Evolutionary conservation across 2,329 filamentous ascomycete species (phyloP), one percentile per base, ranked within the genome.

Genomic region (Cercospora canescens): DNA sequence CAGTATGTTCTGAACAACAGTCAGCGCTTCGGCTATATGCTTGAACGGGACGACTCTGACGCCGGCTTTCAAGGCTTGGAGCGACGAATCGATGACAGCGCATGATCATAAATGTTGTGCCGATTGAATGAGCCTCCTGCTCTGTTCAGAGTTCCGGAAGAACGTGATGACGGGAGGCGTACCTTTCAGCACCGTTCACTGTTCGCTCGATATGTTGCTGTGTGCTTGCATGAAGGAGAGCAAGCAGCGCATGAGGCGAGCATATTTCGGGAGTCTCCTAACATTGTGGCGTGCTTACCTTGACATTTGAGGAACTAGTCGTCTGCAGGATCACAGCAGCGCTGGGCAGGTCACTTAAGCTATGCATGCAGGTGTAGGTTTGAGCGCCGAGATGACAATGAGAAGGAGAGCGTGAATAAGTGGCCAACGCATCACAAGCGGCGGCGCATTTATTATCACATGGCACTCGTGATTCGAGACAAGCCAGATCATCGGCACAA

Each of bases 31-130:
- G 70, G 68, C 24, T 81, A 79, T 70, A 67, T 82, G 62, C 67
- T 83, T 14, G 72, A 82, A 72, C 74, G 81, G 34, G 79, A 81
- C 63, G 76, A 76, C 2, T 67, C 70, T 34, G 75, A 79, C 67
- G 80, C 75, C 26, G 80, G 78, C 1, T 39, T 50, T 3, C 14
- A 3, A 50, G 18, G 21, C 24, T 28, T 21, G 45, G 4, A 26
- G 6, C 5, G 14, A 50, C 28, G 14, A 12, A 50, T 12, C 16
- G 11, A 50, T 2, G 24, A 3, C 5, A n/a, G 12, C 24, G 18
- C 9, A 14, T 5, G 9, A 12, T 26, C 45, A 28, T 28, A 24
- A 11, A 12, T 50, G 45, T 50, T 7, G 24, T 24, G 45, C 45
- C 16, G 45, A n/a, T 50, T 50, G 18, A 26, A 16, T 50, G 45